These are phyloP conservation scores for Fulvia fulva DNA, from an alignment of 2,329 filamentous ascomycete genomes.

Conservation along the genomic window DNA sequence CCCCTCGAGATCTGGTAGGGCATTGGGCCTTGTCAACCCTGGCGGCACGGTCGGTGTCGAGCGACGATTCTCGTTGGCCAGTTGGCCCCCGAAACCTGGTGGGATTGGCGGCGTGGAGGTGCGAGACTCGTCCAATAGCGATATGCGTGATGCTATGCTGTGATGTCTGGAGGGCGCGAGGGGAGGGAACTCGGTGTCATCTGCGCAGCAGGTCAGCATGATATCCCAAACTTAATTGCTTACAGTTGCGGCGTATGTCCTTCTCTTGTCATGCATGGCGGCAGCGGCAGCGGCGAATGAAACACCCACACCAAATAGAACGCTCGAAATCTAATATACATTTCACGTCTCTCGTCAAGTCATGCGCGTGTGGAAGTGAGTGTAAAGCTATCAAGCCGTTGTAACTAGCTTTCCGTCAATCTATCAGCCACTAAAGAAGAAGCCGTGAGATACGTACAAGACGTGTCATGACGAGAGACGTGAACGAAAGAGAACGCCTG, in stretches of 20 bases:
- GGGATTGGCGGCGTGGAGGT: constrained; percentile 35
- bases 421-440: constrained; percentile 32
- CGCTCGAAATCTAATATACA: constrained; percentile 21
- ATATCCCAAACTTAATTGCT: not conserved
- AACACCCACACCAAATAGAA: constrained; percentile 9
- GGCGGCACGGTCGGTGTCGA: constrained; percentile 46
- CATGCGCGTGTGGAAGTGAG: constrained; percentile 19
- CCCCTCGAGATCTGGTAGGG: constrained; percentile 27
- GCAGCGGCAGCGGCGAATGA: constrained; percentile 13
- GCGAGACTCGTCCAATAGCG: constrained; percentile 27
- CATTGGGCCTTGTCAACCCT: constrained; percentile 36
- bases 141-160: constrained; percentile 22
- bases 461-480: constrained; percentile 25
- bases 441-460: constrained; percentile 34
- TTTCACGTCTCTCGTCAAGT: constrained; percentile 23
- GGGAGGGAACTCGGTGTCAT: constrained; percentile 29
- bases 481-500: constrained; percentile 19
- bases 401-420: constrained; percentile 34
- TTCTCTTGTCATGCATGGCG: constrained; percentile 25
- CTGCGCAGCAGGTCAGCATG: constrained; percentile 22
- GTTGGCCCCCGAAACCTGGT: constrained; percentile 33
- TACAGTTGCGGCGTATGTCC: constrained; percentile 4
- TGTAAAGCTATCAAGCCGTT: constrained; percentile 17
- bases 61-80: constrained; percentile 36
- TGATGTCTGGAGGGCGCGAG: constrained; percentile 23